phyloP scores from a whole-genome alignment of 2,329 filamentous ascomycete species.

The Corniculantispora saksenae region DNA sequence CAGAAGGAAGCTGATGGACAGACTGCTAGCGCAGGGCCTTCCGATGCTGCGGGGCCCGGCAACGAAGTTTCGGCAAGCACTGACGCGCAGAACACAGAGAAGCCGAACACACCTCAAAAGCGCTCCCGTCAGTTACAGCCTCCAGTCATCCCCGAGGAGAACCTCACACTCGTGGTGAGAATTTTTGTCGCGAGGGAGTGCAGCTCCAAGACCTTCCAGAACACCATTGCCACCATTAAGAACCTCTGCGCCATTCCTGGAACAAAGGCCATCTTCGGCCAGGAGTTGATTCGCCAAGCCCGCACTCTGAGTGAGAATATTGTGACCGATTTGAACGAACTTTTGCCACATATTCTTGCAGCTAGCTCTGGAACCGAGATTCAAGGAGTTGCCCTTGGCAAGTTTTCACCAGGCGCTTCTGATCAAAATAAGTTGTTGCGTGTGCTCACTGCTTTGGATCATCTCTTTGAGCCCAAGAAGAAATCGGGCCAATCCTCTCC shows the following conservation, averaged over 20 bases:
- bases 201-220: slow-evolving; percentile 96
- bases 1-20: slow-evolving; percentile 30
- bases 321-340: slow-evolving; percentile 77
- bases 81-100: slow-evolving; percentile 28
- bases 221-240: slow-evolving; percentile 97
- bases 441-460: slow-evolving; percentile 90
- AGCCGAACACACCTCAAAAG: slow-evolving; percentile 43
- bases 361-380: slow-evolving; percentile 91
- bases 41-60: slow-evolving; percentile 20
- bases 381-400: slow-evolving; percentile 88
- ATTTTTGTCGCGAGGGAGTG: slow-evolving; percentile 96
- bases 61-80: slow-evolving; percentile 33
- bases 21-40: slow-evolving; percentile 30
- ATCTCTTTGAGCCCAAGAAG: slow-evolving; percentile 85
- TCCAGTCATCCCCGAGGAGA: slow-evolving; percentile 83
- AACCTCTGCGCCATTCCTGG: slow-evolving; percentile 92
- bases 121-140: slow-evolving; percentile 67
- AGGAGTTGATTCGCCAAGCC: slow-evolving; percentile 86
- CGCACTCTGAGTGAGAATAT: slow-evolving; percentile 83
- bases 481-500: slow-evolving; percentile 52
- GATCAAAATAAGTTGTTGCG: slow-evolving; percentile 95
- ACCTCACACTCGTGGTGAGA: slow-evolving; percentile 90
- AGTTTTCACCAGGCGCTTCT: slow-evolving; percentile 93
- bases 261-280: slow-evolving; percentile 87
- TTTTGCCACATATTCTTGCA: slow-evolving; percentile 82